Conservation (phyloP, 1,284 basidiomycete species). For the Marasmius tenuissimus region DNA sequence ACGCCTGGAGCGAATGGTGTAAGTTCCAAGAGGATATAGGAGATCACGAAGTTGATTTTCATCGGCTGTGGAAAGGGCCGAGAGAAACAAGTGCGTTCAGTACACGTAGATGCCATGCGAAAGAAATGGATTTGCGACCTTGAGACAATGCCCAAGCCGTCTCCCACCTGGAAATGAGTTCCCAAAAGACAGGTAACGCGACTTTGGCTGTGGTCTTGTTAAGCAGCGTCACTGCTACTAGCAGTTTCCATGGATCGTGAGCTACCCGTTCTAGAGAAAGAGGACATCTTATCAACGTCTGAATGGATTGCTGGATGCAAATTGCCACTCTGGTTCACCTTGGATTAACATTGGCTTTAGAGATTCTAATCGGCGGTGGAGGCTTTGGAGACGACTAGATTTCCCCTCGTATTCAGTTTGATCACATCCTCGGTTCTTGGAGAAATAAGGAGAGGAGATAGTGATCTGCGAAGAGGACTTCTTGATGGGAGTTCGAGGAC, state of each 20-base stretch:
- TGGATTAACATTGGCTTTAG: conserved; percentile 44
- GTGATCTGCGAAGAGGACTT: background rate
- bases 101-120: background rate
- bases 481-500: background rate
- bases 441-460: background rate
- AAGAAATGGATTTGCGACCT: conserved; percentile 33
- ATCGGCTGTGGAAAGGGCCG: conserved; percentile 25
- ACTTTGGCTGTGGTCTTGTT: conserved; percentile 56
- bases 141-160: conserved; percentile 48
- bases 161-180: conserved; percentile 50
- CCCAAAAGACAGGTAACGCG: conserved; percentile 56
- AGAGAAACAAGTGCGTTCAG: background rate
- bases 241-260: conserved; percentile 52
- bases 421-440: background rate
- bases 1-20: conserved; percentile 49
- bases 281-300: background rate
- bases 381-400: background rate
- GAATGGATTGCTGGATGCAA: background rate
- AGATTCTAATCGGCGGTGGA: conserved; percentile 21
- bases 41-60: conserved; percentile 37
- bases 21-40: conserved; percentile 52
- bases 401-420: no score
- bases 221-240: conserved; percentile 53
- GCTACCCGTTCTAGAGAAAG: conserved; percentile 40
- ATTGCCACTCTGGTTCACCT: conserved; percentile 27